Percentiles rank a stretch among this genome's conserved stretches.
These are phyloP conservation scores for Diaporthe capsici DNA, from an alignment of 2,329 filamentous ascomycete genomes.

Conservation along the genomic window DNA sequence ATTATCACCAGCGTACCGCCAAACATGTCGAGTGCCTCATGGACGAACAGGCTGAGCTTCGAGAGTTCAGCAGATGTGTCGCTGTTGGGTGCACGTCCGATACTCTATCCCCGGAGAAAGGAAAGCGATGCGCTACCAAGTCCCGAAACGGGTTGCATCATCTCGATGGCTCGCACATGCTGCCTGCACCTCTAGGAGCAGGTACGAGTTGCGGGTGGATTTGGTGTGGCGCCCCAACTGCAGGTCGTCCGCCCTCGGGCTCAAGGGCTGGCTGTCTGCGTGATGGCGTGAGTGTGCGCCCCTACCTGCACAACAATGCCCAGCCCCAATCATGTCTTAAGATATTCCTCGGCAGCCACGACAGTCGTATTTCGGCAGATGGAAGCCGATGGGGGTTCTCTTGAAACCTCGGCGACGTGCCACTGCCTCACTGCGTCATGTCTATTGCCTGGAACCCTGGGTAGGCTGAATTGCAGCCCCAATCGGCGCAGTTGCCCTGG, in stretches of 20 bases:
- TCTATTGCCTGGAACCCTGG: not conserved
- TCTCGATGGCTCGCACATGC: not conserved
- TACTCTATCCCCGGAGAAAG: no score
- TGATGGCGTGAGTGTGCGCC: not conserved
- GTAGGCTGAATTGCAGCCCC: not conserved
- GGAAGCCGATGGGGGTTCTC: not conserved
- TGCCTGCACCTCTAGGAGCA: no score
- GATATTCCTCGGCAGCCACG: not conserved
- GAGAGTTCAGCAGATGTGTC: no score
- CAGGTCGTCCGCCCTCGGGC: not conserved
- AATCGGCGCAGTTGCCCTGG: not conserved
- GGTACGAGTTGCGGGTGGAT: not conserved
- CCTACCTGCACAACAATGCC: not conserved
- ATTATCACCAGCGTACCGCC: no score
- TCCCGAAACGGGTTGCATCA: no score
- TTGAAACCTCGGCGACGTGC: not conserved
- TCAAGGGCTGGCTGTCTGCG: not conserved
- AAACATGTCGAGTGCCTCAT: not conserved
- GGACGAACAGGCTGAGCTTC: not conserved
- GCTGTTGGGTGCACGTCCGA: not conserved
- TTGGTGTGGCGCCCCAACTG: not conserved
- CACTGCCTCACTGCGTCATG: not conserved
- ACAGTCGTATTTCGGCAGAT: not conserved
- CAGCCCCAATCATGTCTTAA: not conserved
- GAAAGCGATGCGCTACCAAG: not conserved